Evolutionary conservation across 306 rosid species (phyloP).

Genomic region (Quercus glauca): DNA sequence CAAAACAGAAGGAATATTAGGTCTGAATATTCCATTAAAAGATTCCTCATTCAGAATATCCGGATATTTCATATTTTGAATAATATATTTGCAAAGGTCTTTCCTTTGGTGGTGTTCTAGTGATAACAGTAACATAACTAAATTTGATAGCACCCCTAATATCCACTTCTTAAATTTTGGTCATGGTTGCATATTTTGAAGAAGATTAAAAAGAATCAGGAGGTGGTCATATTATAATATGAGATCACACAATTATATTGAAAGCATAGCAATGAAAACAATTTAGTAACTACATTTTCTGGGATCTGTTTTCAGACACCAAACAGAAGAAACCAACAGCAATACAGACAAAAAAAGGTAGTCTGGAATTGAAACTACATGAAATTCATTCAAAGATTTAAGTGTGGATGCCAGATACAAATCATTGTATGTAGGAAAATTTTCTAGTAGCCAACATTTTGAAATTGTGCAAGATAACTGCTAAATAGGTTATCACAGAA

Average conservation of each 20-base stretch:
- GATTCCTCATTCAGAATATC: no score
- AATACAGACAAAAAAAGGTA: background rate
- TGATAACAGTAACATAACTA: background rate
- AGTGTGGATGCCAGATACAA: background rate
- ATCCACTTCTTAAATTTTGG: background rate
- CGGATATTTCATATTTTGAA: no score
- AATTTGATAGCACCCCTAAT: background rate
- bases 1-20: background rate
- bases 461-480: background rate
- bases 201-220: background rate
- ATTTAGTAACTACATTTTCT: background rate
- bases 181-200: background rate
- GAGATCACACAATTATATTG: background rate
- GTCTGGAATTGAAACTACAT: background rate
- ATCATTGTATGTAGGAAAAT: background rate
- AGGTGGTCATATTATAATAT: background rate
- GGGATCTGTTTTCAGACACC: background rate
- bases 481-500: background rate
- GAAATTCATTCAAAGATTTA: background rate
- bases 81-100: no score
- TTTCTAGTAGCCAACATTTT: background rate
- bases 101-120: background rate
- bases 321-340: background rate
- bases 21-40: no score
- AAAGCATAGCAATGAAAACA: background rate